These are phyloP conservation scores for Suhomyces choctaworum DNA, from an alignment of 1,139 yeast genomes.

Conservation along the genomic window DNA sequence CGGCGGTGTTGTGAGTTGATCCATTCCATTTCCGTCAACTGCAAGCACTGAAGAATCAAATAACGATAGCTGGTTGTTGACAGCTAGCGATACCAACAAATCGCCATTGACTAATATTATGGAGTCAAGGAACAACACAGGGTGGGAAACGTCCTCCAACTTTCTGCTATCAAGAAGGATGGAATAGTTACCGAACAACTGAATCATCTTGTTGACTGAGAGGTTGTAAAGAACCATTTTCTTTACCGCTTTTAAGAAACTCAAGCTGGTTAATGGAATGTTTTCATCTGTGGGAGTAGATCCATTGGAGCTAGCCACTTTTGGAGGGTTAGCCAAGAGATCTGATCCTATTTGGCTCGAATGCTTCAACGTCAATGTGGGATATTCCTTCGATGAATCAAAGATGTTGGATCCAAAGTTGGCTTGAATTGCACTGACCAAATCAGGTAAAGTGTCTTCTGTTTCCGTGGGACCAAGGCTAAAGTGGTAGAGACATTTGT, in stretches of 20 bases:
- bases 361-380: conserved; percentile 35
- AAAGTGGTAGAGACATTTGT: conserved; percentile 62
- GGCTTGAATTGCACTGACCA: conserved; percentile 3
- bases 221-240: conserved; percentile 52
- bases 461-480: conserved; percentile 37
- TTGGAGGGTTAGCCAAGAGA: conserved; percentile 28
- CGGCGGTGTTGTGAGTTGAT: conserved; percentile 1
- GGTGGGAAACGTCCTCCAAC: conserved; percentile 17
- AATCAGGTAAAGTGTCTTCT: neutral
- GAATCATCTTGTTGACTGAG: conserved; percentile 38
- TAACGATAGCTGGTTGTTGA: conserved; percentile 30
- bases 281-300: conserved; percentile 21
- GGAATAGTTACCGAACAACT: conserved; percentile 59
- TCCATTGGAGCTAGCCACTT: conserved; percentile 10
- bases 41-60: conserved; percentile 29
- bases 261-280: conserved; percentile 49
- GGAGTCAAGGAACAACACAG: conserved; percentile 54
- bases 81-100: conserved; percentile 34
- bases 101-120: conserved; percentile 55
- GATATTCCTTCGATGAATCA: conserved; percentile 32
- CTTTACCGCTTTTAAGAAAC: conserved; percentile 63
- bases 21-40: conserved; percentile 22
- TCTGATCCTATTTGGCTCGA: conserved; percentile 32
- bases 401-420: conserved; percentile 19
- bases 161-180: conserved; percentile 20